A percentile compares a stretch with the other conserved stretches of the same genome.
phyloP scores from a whole-genome alignment of 83 land plant species.

The Larix sibirica region DNA sequence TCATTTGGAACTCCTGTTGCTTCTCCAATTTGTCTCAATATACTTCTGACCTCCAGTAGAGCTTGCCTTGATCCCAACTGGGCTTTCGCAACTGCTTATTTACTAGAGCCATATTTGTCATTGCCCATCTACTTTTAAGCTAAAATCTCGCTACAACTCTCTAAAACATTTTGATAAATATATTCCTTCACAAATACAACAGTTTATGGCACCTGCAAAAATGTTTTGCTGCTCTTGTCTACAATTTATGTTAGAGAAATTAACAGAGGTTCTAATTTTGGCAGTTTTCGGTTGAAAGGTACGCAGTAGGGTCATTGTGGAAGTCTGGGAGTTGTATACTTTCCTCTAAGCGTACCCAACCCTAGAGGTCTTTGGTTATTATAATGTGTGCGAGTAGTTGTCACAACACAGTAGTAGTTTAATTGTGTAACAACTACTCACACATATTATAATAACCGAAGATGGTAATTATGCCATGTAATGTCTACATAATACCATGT shows the following conservation, averaged over 20 bases:
- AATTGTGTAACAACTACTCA: too few relatives aligned
- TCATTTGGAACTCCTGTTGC: constrained; percentile 97
- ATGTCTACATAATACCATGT: too few relatives aligned
- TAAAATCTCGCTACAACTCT: too few relatives aligned
- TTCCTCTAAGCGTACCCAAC: constrained; percentile 95
- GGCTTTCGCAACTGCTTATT: constrained; percentile 46
- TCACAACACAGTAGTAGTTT: too few relatives aligned
- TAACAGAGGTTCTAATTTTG: constrained; percentile 75
- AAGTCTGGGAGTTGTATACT: constrained; percentile 70
- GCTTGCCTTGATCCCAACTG: constrained; percentile 75
- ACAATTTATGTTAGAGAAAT: constrained; percentile 54
- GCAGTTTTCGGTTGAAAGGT: constrained; percentile 78
- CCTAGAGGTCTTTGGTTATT: constrained; percentile 73
- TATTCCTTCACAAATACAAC: too few relatives aligned
- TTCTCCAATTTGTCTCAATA: constrained; percentile 82
- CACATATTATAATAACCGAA: too few relatives aligned
- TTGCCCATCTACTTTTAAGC: constrained; percentile 58
- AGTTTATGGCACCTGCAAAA: constrained; percentile 56
- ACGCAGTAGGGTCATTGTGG: constrained; percentile 82
- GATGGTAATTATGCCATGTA: too few relatives aligned
- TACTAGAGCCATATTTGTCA: constrained; percentile 23
- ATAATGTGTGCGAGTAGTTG: too few relatives aligned
- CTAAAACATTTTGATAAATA: too few relatives aligned
- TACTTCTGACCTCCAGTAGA: constrained; percentile 64
- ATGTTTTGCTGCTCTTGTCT: constrained; percentile 65